A percentile compares a stretch with the other conserved stretches of the same genome.
phyloP scores from a whole-genome alignment of 768 basidiomycete genomes.

The Austroboletus eburneus region DNA sequence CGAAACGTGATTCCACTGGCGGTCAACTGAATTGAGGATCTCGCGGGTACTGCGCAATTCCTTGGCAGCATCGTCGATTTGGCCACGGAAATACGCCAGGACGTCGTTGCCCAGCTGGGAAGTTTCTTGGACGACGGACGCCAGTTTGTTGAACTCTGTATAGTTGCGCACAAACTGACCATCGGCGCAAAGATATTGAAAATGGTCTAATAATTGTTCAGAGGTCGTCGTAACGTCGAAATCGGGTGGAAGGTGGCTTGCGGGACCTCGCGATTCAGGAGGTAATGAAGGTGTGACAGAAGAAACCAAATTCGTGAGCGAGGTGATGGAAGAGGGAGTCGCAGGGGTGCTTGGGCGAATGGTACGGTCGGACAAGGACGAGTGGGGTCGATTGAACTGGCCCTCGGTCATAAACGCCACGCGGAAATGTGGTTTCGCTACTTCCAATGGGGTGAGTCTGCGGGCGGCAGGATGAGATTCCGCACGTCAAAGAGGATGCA shows the following conservation, averaged over 20 bases:
- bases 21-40: constrained; percentile 41
- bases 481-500: no score
- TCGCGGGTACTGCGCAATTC: constrained; percentile 47
- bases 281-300: constrained; percentile 13
- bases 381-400: constrained; percentile 45
- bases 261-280: constrained; percentile 29
- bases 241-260: constrained; percentile 36
- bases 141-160: constrained; percentile 41
- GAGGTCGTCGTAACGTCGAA: constrained; percentile 43
- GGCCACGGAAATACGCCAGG: constrained; percentile 48
- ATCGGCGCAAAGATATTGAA: constrained; percentile 47
- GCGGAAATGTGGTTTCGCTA: constrained; percentile 66
- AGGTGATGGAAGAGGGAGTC: constrained; percentile 49
- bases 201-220: constrained; percentile 50
- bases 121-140: constrained; percentile 45
- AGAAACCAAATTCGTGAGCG: constrained; percentile 35
- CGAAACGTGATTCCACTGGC: constrained; percentile 41
- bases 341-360: constrained; percentile 39
- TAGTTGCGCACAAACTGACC: constrained; percentile 35
- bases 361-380: constrained; percentile 53
- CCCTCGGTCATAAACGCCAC: constrained; percentile 52
- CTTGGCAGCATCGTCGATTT: constrained; percentile 47
- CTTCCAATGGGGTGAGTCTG: constrained; percentile 58
- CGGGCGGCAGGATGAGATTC: background rate
- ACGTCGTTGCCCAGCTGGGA: constrained; percentile 43